Evolutionary conservation across 164 flowering plant genomes (phyloP), one percentile per base, ranked within the genome.

Genomic region (Liriodendron chinense): DNA sequence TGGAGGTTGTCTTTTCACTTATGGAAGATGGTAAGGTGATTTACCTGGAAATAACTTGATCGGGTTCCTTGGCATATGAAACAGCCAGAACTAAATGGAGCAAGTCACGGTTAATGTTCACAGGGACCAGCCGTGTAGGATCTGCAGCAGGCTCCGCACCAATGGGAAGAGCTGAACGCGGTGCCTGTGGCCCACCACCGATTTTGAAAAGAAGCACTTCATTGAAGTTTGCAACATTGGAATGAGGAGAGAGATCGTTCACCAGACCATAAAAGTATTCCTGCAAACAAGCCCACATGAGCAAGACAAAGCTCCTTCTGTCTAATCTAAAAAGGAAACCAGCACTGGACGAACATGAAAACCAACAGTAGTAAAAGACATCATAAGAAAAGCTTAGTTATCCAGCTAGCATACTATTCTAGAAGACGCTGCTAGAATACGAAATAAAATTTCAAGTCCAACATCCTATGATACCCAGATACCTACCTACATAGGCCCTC

Each of bases 131-230:
- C 76, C 97, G 87, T 48, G 87, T 86, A 20, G 96, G 98, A 49
- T 96, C 98, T 2, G 99, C 92, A 73, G 92, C 84, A 72, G 99
- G 96, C 82, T 94, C 93, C 65, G 99, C 97, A 66, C 98, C 98
- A 76, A 89, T 91, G n/a, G 97, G 98, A 76, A 96, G 81, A 77
- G 98, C 99, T 65, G 99, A 96, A 23, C 94, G 94, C 68, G 97
- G 98, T 59, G 99, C 98, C 79, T 86, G 94, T n/a, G 98, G 98
- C 50, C 99, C 99, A 64, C 98, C 98, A 69, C 98, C 99, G 77
- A 92, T 78, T 50, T 92, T 89, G 69, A 86, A 94, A 72, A 96
- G 81, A 64, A 71, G 79, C 69, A 94, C 75, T 78, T 96, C 97
- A 77, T 85, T 91, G 83, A 96, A 94, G 82, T 84, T 91, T 49